These are phyloP conservation scores for Pittosporum tobira DNA, from an alignment of 129 eudicot genomes.

Conservation along the genomic window DNA sequence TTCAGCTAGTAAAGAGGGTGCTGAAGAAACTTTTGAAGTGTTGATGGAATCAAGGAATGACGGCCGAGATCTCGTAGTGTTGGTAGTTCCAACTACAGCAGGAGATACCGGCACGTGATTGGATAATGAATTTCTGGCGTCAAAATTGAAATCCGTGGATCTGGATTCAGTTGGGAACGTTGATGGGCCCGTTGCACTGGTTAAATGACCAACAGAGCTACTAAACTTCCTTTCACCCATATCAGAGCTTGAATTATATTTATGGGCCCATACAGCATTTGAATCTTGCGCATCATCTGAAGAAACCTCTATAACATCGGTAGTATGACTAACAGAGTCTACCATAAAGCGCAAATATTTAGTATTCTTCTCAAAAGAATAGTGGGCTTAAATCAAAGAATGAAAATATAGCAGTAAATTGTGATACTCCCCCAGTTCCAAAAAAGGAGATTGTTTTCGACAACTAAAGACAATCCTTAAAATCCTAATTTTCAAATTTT, in stretches of 20 bases:
- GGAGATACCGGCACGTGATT: conserved; percentile 32
- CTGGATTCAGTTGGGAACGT: conserved; percentile 33
- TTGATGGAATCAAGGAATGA: conserved; percentile 80
- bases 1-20: conserved; percentile 29
- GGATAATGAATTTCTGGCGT: conserved; percentile 21
- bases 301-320: conserved; percentile 22
- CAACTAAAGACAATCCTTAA: too few relatives aligned
- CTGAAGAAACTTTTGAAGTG: conserved; percentile 37
- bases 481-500: too few relatives aligned
- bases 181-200: conserved; percentile 26
- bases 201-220: conserved; percentile 21
- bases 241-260: conserved; percentile 22
- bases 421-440: too few relatives aligned
- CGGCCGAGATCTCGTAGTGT: conserved; percentile 65
- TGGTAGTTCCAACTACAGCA: conserved; percentile 29
- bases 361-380: neutral
- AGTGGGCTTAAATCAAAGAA: too few relatives aligned
- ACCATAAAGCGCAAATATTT: conserved; percentile 10
- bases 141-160: conserved; percentile 33
- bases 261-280: conserved; percentile 15
- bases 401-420: too few relatives aligned
- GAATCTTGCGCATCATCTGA: conserved; percentile 23
- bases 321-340: conserved; percentile 5
- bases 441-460: too few relatives aligned
- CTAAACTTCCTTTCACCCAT: conserved; percentile 31